These are phyloP conservation scores for Suillus brevipes DNA, from an alignment of 768 basidiomycete genomes.

Conservation along the genomic window DNA sequence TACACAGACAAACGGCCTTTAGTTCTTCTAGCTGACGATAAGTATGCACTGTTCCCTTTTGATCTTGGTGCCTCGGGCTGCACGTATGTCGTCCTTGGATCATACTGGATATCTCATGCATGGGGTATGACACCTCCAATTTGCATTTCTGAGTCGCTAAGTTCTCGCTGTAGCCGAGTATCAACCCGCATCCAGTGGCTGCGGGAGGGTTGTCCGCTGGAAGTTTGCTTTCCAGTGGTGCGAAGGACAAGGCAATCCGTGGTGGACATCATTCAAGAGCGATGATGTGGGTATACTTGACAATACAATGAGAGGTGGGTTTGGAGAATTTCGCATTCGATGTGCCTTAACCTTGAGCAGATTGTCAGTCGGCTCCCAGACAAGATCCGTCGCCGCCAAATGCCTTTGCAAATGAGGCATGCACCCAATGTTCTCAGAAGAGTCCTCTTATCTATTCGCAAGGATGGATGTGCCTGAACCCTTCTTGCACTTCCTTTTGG, in stretches of 20 bases:
- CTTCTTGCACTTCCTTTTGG: conserved; percentile 62
- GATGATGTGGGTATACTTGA: not conserved
- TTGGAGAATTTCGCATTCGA: too few species aligned
- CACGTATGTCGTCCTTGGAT: conserved; percentile 51
- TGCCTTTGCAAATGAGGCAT: conserved; percentile 21
- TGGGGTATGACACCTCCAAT: conserved; percentile 37
- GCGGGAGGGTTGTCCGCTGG: conserved; percentile 63
- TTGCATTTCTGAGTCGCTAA: conserved; percentile 19
- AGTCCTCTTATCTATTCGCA: conserved; percentile 56
- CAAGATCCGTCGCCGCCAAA: not conserved
- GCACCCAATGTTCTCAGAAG: conserved; percentile 41
- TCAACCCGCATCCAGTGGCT: conserved; percentile 48
- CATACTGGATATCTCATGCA: conserved; percentile 68
- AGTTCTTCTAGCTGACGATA: conserved; percentile 72
- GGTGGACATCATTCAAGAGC: conserved; percentile 40
- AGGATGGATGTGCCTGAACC: conserved; percentile 65
- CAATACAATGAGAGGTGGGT: not conserved
- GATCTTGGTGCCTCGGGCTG: conserved; percentile 53
- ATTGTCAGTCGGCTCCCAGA: not conserved
- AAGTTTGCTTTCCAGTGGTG: conserved; percentile 90
- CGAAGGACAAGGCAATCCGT: conserved; percentile 60
- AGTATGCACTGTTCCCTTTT: conserved; percentile 72
- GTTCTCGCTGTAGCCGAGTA: conserved; percentile 50
- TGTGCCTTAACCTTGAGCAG: not conserved
- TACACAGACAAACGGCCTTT: conserved; percentile 56